Evolutionary conservation across 371 early-diverging fungal genomes (phyloP), one percentile per base, ranked within the genome.

Genomic region (Umbelopsis sp.): DNA sequence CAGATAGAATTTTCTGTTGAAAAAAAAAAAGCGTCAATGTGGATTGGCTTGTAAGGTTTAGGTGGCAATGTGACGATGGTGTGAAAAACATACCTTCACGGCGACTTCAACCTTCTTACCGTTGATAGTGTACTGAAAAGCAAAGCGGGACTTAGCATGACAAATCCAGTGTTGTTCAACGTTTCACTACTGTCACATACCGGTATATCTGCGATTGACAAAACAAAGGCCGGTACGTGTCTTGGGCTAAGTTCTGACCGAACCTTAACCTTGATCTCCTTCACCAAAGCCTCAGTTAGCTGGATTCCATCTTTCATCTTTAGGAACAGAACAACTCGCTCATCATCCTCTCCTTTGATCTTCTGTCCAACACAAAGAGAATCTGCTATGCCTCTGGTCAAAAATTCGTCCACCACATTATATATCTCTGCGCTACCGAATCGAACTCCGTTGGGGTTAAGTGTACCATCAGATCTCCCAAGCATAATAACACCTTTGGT

Each of bases 21-120:
- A 18, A 66, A 57, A 38, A 20, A 48, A 35, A 48, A 24, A 44
- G 4, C 1, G 29, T 29, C 29, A 29, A 29, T 29, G 3, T 29
- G 29, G 29, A 29, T 29, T 29, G 4, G 29, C 29, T 29, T 29
- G 29, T 4, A 29, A 29, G 29, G 29, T 4, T 29, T 29, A 4
- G 29, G 29, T 53, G 22, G 38, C 9, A 65, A 57, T 57, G 35
- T 65, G 12, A 32, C 41, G 37, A 44, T 50, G 25, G 24, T 48
- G 29, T 16, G 35, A 14, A 41, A 22, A 11, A 16, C 44, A 66
- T 80, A 80, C 80, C 77, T 97, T 98, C 57, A 98, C 95, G 3
- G 97, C 97, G 16, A 98, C 90, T 77, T 99, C 99, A 3, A 97
- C 96, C 81, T 97, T 98, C 75, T 99, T 99, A 65, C 99, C 98